A percentile compares a stretch with the other conserved stretches of the same genome.
Conservation (phyloP, 1,284 basidiomycete species). For the Pseudozyma pruni region DNA sequence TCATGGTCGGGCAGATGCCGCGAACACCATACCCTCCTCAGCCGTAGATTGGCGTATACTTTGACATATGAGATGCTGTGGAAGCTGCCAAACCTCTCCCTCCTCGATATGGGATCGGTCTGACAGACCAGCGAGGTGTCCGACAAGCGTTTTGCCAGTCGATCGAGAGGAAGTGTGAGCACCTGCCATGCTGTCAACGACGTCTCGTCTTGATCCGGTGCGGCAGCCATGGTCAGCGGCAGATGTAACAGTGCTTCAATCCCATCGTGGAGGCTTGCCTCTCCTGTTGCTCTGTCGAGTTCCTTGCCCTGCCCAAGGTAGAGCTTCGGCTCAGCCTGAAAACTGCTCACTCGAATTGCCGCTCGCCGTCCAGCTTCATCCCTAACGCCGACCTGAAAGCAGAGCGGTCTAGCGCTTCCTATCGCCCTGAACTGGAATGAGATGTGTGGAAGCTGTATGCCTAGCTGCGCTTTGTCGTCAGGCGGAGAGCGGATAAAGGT, state of each 20-base stretch:
- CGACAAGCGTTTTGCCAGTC: conserved; percentile 6
- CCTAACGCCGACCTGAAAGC: conserved; percentile 80
- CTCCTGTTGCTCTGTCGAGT: conserved; percentile 26
- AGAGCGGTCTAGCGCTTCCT: conserved; percentile 73
- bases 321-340: conserved; percentile 74
- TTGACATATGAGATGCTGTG: conserved; percentile 18
- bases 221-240: conserved; percentile 11
- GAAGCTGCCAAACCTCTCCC: conserved; percentile 13
- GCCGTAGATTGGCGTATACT: conserved; percentile 25
- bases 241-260: conserved; percentile 7
- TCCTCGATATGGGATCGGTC: not conserved
- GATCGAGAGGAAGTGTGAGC: conserved; percentile 22
- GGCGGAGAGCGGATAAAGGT: conserved; percentile 76
- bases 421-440: conserved; percentile 79
- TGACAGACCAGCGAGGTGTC: conserved; percentile 5
- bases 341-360: conserved; percentile 78
- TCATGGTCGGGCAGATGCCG: conserved; percentile 25
- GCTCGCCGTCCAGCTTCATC: conserved; percentile 76
- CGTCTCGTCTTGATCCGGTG: conserved; percentile 9
- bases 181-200: conserved; percentile 32
- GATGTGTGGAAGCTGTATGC: conserved; percentile 78
- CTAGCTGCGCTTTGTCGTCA: conserved; percentile 69
- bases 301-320: conserved; percentile 2
- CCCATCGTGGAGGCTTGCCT: too few species aligned
- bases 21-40: conserved; percentile 35